These are phyloP conservation scores for Pyrenophora graminea DNA, from an alignment of 2,329 filamentous ascomycete genomes.

Conservation along the genomic window DNA sequence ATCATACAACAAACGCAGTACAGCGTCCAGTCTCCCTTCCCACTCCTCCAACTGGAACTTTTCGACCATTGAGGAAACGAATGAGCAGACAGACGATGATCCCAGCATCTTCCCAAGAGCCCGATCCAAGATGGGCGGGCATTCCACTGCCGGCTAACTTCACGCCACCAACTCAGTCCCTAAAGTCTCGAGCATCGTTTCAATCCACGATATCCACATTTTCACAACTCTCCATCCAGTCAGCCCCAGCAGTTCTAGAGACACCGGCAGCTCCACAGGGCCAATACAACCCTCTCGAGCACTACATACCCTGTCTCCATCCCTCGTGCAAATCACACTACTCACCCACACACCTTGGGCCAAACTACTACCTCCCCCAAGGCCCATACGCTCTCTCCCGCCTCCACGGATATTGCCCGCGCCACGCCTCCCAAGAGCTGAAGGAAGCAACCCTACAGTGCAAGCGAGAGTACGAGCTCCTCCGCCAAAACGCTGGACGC, in stretches of 20 bases:
- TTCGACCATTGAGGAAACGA: conserved; percentile 7
- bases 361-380: conserved; percentile 35
- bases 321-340: conserved; percentile 33
- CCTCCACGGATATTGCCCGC: conserved; percentile 34
- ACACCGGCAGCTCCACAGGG: conserved; percentile 13
- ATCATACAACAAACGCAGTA: conserved; percentile 1
- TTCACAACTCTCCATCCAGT: conserved; percentile 19
- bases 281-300: conserved; percentile 37
- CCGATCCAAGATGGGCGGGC: conserved; percentile 20
- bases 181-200: conserved; percentile 25
- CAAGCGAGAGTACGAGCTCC: conserved; percentile 33
- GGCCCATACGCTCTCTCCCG: conserved; percentile 33
- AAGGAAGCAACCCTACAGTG: conserved; percentile 28
- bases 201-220: conserved; percentile 21
- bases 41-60: conserved; percentile 8
- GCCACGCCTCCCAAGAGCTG: conserved; percentile 35
- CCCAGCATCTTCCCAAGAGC: conserved; percentile 12
- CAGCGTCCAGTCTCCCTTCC: conserved; percentile 7
- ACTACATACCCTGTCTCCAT: conserved; percentile 39
- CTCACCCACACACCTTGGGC: conserved; percentile 27
- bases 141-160: conserved; percentile 23
- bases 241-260: conserved; percentile 19
- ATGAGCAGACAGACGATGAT: conserved; percentile 15
- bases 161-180: conserved; percentile 14
- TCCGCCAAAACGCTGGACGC: conserved; percentile 41